phyloP scores from a whole-genome alignment of 495 filamentous ascomycete genomes.

The Lentithecium fluviatile region DNA sequence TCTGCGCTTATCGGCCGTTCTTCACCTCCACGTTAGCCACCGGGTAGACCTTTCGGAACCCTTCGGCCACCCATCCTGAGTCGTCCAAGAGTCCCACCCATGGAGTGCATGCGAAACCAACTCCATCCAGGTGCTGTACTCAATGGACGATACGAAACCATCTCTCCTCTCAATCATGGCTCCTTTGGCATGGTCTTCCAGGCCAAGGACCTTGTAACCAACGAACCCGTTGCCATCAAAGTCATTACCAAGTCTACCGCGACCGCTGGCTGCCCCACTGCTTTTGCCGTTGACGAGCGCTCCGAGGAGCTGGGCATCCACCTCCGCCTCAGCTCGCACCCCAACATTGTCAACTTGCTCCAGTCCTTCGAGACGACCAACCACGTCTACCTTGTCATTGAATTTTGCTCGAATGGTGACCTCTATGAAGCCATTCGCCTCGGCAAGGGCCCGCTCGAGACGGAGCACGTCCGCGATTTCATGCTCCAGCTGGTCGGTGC shows the following conservation, averaged over 20 bases:
- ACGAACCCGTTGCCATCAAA: constrained; percentile 86
- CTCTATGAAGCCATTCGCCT: constrained; percentile 94
- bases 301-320: constrained; percentile 89
- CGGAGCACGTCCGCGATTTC: constrained; percentile 92
- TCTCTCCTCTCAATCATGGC: constrained; percentile 95
- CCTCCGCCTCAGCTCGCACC: constrained; percentile 70
- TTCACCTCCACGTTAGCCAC: constrained; percentile 17
- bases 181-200: constrained; percentile 98
- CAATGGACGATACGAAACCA: constrained; percentile 71
- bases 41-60: constrained; percentile 14
- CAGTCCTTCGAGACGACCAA: constrained; percentile 87
- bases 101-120: constrained; percentile 48
- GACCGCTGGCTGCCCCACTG: constrained; percentile 51
- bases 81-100: constrained; percentile 20
- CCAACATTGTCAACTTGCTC: constrained; percentile 90
- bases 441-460: constrained; percentile 84
- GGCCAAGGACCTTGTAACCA: constrained; percentile 73
- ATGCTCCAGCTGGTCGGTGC: constrained; percentile 93
- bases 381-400: constrained; percentile 88
- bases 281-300: constrained; percentile 68
- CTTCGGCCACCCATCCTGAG: constrained; percentile 13
- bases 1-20: constrained; percentile 3
- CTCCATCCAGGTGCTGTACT: constrained; percentile 44
- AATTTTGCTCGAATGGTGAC: constrained; percentile 95
- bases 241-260: constrained; percentile 76